These are phyloP conservation scores for Kodamaea sagamina DNA, from an alignment of 805 yeast species.

Conservation along the genomic window DNA sequence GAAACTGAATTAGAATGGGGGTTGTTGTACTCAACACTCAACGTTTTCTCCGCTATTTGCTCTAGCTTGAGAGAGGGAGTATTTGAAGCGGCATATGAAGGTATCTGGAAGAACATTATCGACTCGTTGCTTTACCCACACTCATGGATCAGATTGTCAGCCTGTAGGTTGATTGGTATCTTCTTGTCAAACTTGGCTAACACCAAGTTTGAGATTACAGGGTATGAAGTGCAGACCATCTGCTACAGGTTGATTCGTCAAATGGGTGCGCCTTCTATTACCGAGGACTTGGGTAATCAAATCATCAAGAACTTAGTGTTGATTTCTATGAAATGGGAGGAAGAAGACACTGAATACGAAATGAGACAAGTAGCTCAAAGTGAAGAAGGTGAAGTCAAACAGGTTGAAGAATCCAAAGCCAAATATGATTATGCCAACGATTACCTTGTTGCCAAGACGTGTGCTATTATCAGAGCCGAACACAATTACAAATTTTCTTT, in stretches of 20 bases:
- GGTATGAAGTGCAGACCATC: conserved; percentile 61
- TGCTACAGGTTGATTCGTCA: conserved; percentile 73
- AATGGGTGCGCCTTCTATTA: conserved; percentile 73
- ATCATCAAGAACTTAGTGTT: conserved; percentile 65
- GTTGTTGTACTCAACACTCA: conserved; percentile 65
- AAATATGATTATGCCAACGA: conserved; percentile 46
- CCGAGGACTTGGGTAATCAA: conserved; percentile 63
- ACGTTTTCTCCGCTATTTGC: conserved; percentile 47
- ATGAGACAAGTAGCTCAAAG: conserved; percentile 19
- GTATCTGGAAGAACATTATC: conserved; percentile 54
- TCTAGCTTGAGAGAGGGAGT: conserved; percentile 36
- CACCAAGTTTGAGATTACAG: conserved; percentile 35
- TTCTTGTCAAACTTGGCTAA: conserved; percentile 47
- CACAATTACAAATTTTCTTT: conserved; percentile 51
- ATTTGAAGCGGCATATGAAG: conserved; percentile 31
- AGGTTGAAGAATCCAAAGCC: conserved; percentile 21
- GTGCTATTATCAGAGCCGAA: conserved; percentile 68
- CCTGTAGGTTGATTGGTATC: conserved; percentile 60
- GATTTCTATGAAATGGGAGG: conserved; percentile 64
- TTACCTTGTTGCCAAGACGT: conserved; percentile 64
- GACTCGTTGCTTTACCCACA: conserved; percentile 77
- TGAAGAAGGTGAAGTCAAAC: conserved; percentile 19
- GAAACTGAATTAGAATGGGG: conserved; percentile 68
- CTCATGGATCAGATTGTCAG: conserved; percentile 79
- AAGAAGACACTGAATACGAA: conserved; percentile 38